phyloP scores from a whole-genome alignment of 495 filamentous ascomycete genomes.

The Penicillium argentinense region DNA sequence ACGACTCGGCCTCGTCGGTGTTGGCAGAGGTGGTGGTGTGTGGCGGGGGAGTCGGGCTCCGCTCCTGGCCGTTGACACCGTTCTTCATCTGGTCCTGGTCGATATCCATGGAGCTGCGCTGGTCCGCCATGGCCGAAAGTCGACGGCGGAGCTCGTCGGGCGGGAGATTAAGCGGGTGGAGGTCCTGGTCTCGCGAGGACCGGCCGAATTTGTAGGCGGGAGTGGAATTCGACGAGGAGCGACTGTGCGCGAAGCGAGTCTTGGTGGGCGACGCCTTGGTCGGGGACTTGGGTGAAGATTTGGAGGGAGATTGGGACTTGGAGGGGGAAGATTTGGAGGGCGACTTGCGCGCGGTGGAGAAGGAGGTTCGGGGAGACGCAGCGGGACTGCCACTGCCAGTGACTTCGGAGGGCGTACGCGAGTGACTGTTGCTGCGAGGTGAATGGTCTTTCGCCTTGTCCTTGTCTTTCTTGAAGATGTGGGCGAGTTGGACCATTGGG shows the following conservation, averaged over 20 bases:
- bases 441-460: conserved; percentile 36
- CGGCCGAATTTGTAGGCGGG: conserved; percentile 25
- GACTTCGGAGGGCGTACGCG: no score
- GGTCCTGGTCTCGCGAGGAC: conserved; percentile 62
- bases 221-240: conserved; percentile 33
- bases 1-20: conserved; percentile 75
- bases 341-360: conserved; percentile 27
- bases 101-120: conserved; percentile 72
- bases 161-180: conserved; percentile 82
- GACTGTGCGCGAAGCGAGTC: conserved; percentile 33
- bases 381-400: conserved; percentile 12
- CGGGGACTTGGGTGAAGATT: conserved; percentile 26
- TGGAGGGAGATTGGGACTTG: no score
- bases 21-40: conserved; percentile 61
- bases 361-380: conserved; percentile 24
- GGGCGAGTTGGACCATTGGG: conserved; percentile 37
- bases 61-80: conserved; percentile 54
- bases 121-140: conserved; percentile 64
- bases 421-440: no score
- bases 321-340: no score
- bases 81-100: conserved; percentile 60
- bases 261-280: conserved; percentile 31
- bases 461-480: conserved; percentile 43
- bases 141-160: conserved; percentile 77
- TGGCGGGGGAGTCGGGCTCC: conserved; percentile 75